These are phyloP conservation scores for Paracamarosporium sp. DNA, from an alignment of 2,329 filamentous ascomycete species.

Conservation along the genomic window DNA sequence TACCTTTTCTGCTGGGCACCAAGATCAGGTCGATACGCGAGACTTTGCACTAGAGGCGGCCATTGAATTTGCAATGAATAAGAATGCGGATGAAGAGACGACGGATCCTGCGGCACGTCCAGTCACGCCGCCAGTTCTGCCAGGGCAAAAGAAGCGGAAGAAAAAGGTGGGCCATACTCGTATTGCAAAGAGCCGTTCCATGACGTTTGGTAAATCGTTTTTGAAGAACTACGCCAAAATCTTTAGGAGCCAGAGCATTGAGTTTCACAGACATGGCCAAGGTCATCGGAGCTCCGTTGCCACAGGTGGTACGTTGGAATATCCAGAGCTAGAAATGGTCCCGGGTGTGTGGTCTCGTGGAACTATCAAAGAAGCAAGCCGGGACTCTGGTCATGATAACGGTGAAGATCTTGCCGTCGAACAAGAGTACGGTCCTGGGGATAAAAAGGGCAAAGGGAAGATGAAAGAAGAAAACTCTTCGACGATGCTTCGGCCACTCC, in stretches of 20 bases:
- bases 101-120: conserved; percentile 33
- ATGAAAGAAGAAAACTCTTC: conserved; percentile 26
- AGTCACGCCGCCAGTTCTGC: conserved; percentile 23
- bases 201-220: conserved; percentile 50
- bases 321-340: conserved; percentile 57
- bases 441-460: conserved; percentile 17
- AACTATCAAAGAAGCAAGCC: conserved; percentile 13
- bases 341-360: conserved; percentile 42
- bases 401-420: neutral
- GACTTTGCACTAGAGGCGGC: conserved; percentile 52
- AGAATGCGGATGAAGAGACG: conserved; percentile 22
- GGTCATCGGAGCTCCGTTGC: conserved; percentile 54
- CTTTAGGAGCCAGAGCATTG: conserved; percentile 49
- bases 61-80: conserved; percentile 29
- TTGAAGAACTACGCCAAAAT: conserved; percentile 54
- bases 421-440: conserved; percentile 9
- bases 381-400: neutral
- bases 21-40: conserved; percentile 48
- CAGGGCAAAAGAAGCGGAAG: conserved; percentile 41
- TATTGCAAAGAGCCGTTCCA: conserved; percentile 64
- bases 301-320: conserved; percentile 50
- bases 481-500: conserved; percentile 33
- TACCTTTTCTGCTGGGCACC: conserved; percentile 45
- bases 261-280: conserved; percentile 47
- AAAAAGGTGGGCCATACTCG: conserved; percentile 71